Percentiles rank a stretch among this genome's conserved stretches.
Evolutionary conservation across 495 filamentous ascomycete species (phyloP).

Genomic region (Penicilliopsis zonata): DNA sequence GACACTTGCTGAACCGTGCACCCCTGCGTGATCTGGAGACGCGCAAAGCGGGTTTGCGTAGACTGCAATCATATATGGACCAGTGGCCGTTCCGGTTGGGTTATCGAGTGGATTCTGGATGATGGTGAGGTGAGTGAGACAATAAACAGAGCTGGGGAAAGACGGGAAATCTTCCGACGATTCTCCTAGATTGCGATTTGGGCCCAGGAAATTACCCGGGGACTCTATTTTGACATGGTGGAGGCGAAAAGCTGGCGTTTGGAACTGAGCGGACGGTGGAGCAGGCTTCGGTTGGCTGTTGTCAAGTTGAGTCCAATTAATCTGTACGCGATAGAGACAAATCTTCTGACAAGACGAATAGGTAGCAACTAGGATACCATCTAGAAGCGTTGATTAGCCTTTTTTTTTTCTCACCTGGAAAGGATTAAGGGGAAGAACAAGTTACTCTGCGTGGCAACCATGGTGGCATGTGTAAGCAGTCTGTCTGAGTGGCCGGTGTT

Average conservation of each 20-base stretch:
- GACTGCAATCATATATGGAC: conserved; percentile 56
- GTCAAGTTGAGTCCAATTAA: conserved; percentile 36
- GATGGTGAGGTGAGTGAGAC: conserved; percentile 55
- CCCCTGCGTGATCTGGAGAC: conserved; percentile 36
- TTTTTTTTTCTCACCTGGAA: neutral
- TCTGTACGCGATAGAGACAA: conserved; percentile 45
- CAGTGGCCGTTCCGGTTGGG: conserved; percentile 32
- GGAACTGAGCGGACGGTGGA: conserved; percentile 17
- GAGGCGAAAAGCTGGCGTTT: conserved; percentile 31
- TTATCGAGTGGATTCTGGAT: conserved; percentile 46
- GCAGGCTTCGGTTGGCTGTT: conserved; percentile 17
- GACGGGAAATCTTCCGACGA: conserved; percentile 17
- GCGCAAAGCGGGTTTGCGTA: conserved; percentile 47
- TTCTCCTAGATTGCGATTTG: conserved; percentile 13
- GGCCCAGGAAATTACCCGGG: conserved; percentile 18
- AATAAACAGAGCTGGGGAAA: conserved; percentile 33
- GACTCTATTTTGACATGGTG: conserved; percentile 29
- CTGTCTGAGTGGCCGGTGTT: conserved; percentile 55
- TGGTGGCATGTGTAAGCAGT: conserved; percentile 66
- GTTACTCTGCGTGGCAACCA: conserved; percentile 59
- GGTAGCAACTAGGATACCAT: conserved; percentile 50
- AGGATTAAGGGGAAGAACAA: neutral
- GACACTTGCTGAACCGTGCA: conserved; percentile 51
- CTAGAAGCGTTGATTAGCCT: conserved; percentile 13
- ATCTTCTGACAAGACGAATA: conserved; percentile 57